phyloP scores from a whole-genome alignment of 495 filamentous ascomycete genomes.

The Hyaloscypha hepaticicola region DNA sequence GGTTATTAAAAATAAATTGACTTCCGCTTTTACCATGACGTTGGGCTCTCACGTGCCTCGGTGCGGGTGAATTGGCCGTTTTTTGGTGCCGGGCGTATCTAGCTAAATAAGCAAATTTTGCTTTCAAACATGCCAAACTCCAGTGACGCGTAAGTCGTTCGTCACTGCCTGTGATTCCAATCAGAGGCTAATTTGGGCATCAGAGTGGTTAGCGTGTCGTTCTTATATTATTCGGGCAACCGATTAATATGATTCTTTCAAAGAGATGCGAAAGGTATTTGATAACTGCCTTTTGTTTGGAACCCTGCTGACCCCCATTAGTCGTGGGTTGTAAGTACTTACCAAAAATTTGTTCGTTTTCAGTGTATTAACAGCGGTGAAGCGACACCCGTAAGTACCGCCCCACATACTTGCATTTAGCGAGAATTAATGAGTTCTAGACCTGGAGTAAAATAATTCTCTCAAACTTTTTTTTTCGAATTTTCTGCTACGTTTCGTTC shows the following conservation, averaged over 20 bases:
- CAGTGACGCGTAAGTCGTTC: slow-evolving; percentile 36
- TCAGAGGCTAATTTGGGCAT: slow-evolving; percentile 25
- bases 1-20: background rate
- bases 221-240: slow-evolving; percentile 36
- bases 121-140: slow-evolving; percentile 34
- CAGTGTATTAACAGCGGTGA: too few relatives aligned
- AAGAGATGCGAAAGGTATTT: slow-evolving; percentile 27
- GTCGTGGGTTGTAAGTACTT: slow-evolving; percentile 28
- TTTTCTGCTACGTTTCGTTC: too few relatives aligned
- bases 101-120: slow-evolving; percentile 25
- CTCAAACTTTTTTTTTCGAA: too few relatives aligned
- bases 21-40: background rate
- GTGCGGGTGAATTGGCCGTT: background rate
- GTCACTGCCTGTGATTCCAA: slow-evolving; percentile 32
- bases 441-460: too few relatives aligned
- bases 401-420: too few relatives aligned
- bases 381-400: too few relatives aligned
- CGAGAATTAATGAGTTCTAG: too few relatives aligned
- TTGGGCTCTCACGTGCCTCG: background rate
- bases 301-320: background rate
- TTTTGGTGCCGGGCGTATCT: slow-evolving; percentile 7
- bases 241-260: slow-evolving; percentile 33
- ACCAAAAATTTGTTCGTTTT: too few relatives aligned
- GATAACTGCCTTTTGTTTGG: background rate
- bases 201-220: slow-evolving; percentile 38